Evolutionary conservation across 257 asterid genomes (phyloP), one percentile per base, ranked within the genome.

Genomic region (Solanum ossicruentum): DNA sequence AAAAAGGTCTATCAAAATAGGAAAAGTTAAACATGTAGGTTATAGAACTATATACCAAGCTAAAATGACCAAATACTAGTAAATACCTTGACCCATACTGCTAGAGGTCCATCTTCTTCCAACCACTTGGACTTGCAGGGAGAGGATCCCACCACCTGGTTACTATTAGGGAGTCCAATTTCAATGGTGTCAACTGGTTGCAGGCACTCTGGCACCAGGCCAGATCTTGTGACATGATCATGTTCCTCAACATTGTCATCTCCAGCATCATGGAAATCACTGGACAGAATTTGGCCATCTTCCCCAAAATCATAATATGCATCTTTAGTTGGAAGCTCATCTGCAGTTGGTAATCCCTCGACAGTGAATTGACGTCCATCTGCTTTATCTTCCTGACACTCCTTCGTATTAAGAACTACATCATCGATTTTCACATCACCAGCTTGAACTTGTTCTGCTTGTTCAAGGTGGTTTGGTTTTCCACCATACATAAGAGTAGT

Each of bases 81-180:
- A 58, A 72, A 54, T 89, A 97, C 99, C 98, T 97, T 97, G 65
- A 95, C 98, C 99, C 99, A 97, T 80, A 97, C 98, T 26, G 99
- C 98, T 84, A 90, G 88, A 71, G 98, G 89, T 80, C 92, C 95
- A 84, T 91, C 98, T 80, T 83, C 88, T 89, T 92, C 96, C n/a
- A 93, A 86, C 84, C 86, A 89, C 85, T 86, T 89, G 65, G 88
- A 87, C 81, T 88, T 93, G 1, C 89, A 85, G 78, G 77, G 89
- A 61, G 89, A 89, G 83, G 90, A 84, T 77, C 85, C 87, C 69
- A 86, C 86, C 89, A 89, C 95, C 84, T 83, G 92, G 89, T 83
- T 84, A 83, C 84, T 85, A 85, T 84, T 83, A 71, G 87, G 79
- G 84, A 78, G 84, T 80, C 89, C 92, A 78, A 87, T 87, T 88